These are phyloP conservation scores for Vickermania ingenoplastis DNA, from an alignment of 208 protist genomes.

Conservation along the genomic window DNA sequence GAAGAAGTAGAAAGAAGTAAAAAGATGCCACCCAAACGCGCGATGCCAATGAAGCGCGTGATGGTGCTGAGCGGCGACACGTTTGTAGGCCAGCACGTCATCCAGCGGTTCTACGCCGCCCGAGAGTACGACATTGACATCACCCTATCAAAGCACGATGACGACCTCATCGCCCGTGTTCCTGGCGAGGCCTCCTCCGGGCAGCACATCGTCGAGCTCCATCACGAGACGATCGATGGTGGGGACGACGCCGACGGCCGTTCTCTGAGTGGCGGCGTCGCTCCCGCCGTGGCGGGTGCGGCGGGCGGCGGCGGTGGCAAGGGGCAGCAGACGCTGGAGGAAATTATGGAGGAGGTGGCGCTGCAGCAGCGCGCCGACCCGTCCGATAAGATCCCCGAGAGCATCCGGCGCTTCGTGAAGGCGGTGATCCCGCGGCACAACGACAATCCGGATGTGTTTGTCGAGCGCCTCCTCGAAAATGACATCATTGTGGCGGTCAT, in stretches of 20 bases:
- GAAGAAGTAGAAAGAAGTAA: too few relatives aligned
- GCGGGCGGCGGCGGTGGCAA: neutral
- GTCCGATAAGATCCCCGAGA: constrained; percentile 15
- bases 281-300: too few relatives aligned
- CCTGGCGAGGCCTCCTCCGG: neutral
- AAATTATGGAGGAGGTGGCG: neutral
- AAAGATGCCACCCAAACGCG: neutral
- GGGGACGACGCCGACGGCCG: neutral
- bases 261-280: too few relatives aligned
- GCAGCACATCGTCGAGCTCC: neutral
- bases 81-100: constrained; percentile 64
- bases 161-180: constrained; percentile 4
- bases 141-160: constrained; percentile 29
- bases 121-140: constrained; percentile 74
- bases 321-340: neutral
- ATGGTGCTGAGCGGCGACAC: constrained; percentile 74
- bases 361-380: constrained; percentile 6
- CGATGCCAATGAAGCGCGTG: constrained; percentile 52
- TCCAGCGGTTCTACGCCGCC: constrained; percentile 40
- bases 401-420: constrained; percentile 32
- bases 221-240: neutral
- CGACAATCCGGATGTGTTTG: constrained; percentile 51
- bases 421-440: constrained; percentile 59
- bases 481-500: constrained; percentile 84
- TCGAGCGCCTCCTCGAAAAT: constrained; percentile 42